Evolutionary conservation across 805 yeast species (phyloP), one percentile per base, ranked within the genome.

Genomic region (Myxozyma udenii): DNA sequence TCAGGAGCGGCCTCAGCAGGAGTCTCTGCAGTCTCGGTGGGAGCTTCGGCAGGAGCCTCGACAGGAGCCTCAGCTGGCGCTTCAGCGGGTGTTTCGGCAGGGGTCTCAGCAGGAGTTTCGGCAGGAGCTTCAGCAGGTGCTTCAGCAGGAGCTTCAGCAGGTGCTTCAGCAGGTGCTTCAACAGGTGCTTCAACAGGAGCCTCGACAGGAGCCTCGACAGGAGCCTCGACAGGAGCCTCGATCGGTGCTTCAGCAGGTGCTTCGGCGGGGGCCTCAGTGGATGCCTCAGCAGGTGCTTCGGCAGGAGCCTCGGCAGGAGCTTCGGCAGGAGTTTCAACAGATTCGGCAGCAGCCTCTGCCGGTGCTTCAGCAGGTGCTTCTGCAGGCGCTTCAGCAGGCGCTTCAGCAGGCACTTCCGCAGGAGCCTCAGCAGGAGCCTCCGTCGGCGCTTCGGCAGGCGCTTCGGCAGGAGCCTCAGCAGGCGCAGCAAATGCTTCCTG

Each of bases 371-470:
- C 50, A 16, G 38, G 6, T 3, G 40, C 25, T 12, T n/a, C 36
- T 22, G 41, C 32, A 21, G 41, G 22, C 5, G 21, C 30, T 28
- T 38, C 44, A 14, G 44, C 25, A 25, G 48, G 32, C 12, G 44
- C 44, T 4, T 25, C 28, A 18, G n/a, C 37, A 28, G 14, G 16
- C 18, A 5, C 30, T 4, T 12, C 36, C n/a, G 28, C 37, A 16
- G 28, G 14, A 25, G 37, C 41, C 21, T 32, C 47, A 16, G 41
- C 11, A 7, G 47, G 37, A 32, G 16, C 22, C 14, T n/a, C 25
- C 36, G 12, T 25, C 42, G 4, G 42, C 23, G 4, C 35, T 16
- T 43, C 46, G 16, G 33, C 21, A 18, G 38, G 18, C 3, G 19
- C 26, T 22, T 44, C 40, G 25, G 16, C 47, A 33, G 47, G 5